Conservation (phyloP, 805 yeast genomes). For the Monosporozyma unispora region DNA sequence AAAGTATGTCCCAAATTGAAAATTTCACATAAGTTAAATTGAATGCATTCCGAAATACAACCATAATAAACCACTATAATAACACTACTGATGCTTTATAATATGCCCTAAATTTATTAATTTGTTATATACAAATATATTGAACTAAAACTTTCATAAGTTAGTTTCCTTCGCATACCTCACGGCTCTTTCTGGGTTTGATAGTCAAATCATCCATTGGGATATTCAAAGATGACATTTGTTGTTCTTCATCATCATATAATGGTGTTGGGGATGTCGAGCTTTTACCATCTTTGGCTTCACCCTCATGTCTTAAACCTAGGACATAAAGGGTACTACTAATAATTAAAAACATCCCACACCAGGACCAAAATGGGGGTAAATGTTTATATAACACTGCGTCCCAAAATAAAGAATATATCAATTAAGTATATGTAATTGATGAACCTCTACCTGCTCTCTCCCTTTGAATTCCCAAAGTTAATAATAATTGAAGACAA, state of each 20-base stretch:
- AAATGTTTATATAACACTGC: slow-evolving; percentile 58
- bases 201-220: no score
- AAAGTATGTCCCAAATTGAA: not conserved
- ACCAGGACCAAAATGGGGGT: slow-evolving; percentile 58
- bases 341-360: slow-evolving; percentile 63
- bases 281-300: not conserved
- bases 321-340: slow-evolving; percentile 54
- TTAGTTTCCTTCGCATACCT: no score
- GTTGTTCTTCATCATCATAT: no score
- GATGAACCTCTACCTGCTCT: slow-evolving; percentile 66
- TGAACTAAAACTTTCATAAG: no score
- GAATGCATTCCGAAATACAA: not conserved
- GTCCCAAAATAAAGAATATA: slow-evolving; percentile 77
- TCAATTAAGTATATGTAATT: slow-evolving; percentile 65
- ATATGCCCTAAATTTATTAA: no score
- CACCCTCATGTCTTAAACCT: not conserved
- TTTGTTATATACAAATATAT: no score
- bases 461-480: slow-evolving; percentile 78
- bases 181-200: no score
- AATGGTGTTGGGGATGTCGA: no score
- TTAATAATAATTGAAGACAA: slow-evolving; percentile 65
- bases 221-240: no score
- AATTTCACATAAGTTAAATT: not conserved
- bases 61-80: not conserved
- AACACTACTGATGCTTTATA: no score